Evolutionary conservation across 2,329 filamentous ascomycete genomes (phyloP), one percentile per base, ranked within the genome.

Genomic region (Aureobasidium sp.): DNA sequence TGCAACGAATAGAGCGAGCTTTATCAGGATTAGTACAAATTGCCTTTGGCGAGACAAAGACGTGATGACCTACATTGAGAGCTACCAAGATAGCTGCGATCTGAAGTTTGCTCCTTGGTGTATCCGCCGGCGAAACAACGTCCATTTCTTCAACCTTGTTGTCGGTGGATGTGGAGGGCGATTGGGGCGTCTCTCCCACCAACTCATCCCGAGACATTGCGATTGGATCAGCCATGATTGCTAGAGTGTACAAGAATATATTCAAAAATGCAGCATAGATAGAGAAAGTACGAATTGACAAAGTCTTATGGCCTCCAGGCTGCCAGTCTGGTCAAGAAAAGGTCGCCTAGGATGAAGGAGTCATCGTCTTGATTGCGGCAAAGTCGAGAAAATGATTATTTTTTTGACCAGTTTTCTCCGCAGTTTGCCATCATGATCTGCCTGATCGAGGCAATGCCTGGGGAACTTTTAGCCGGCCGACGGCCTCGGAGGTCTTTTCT

Each of bases 101-200:
- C 17, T 55, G 22, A 2, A 60, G 67, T 69, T 29, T 45, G 41
- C 2, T 67, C 70, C 60, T 67, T 52, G 57, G 80, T 81, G 27
- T 22, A 17, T 31, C 34, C 42, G 51, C 25, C 39, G 62, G 52
- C 48, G 49, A 41, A 34, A 27, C 27, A 48, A 58, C n/a, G 17
- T 61, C 52, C 27, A 61, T 37, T 36, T 51, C 45, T 39, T 60
- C 34, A 55, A 51, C 12, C 48, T 58, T 36, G 31, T 39, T n/a
- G 25, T 20, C 14, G 15, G 27, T 25, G 6, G 51, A 25, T 41
- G 51, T 42, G 51, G 51, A 42, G 49, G 36, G 31, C 8, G 31
- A 42, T 5, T 17, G 31, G 12, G 37, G 37, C 37, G 15, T 55
- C 25, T 42, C 51, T 5, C 7, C 15, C 8, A 29, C 37, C 51